A percentile compares a stretch with the other conserved stretches of the same genome.
These are phyloP conservation scores for Psilocybe subaeruginosa DNA, from an alignment of 768 basidiomycete species.

Conservation along the genomic window DNA sequence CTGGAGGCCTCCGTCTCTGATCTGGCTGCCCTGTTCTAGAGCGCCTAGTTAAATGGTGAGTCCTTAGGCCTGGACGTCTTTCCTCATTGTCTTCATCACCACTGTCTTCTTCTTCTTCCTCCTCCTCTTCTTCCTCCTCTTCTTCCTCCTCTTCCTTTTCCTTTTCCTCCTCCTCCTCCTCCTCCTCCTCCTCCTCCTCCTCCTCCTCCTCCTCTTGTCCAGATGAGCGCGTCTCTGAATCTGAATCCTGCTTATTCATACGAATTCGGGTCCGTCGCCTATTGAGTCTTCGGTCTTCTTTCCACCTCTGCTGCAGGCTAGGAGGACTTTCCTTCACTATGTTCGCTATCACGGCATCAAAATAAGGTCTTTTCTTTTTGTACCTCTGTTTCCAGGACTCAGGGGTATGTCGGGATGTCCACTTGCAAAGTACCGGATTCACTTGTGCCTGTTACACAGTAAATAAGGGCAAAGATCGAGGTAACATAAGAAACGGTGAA, in stretches of 20 bases:
- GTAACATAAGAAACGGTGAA: conserved; percentile 4
- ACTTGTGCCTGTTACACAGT: conserved; percentile 15
- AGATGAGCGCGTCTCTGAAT: neutral
- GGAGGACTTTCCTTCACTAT: conserved; percentile 28
- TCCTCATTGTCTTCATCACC: neutral
- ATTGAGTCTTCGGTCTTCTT: conserved; percentile 20
- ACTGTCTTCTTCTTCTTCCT: conserved; percentile 8
- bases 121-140: conserved; percentile 9
- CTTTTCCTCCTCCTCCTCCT: neutral
- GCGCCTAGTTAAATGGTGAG: too few relatives aligned
- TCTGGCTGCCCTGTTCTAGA: too few relatives aligned
- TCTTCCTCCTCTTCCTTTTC: conserved; percentile 15
- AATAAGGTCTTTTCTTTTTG: conserved; percentile 35
- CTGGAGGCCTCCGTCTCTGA: too few relatives aligned
- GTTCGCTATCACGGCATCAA: conserved; percentile 38
- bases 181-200: conserved; percentile 11
- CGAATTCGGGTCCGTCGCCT: neutral
- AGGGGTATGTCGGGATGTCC: conserved; percentile 45
- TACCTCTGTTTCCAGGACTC: conserved; percentile 53
- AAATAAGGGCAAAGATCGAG: neutral
- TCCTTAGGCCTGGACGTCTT: neutral
- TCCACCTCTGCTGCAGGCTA: conserved; percentile 28
- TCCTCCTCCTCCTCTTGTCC: conserved; percentile 9
- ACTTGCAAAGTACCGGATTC: conserved; percentile 30
- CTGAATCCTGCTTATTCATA: neutral